Evolutionary conservation across 163 green algal species (phyloP).

Genomic region (Scenedesmus sp.): DNA sequence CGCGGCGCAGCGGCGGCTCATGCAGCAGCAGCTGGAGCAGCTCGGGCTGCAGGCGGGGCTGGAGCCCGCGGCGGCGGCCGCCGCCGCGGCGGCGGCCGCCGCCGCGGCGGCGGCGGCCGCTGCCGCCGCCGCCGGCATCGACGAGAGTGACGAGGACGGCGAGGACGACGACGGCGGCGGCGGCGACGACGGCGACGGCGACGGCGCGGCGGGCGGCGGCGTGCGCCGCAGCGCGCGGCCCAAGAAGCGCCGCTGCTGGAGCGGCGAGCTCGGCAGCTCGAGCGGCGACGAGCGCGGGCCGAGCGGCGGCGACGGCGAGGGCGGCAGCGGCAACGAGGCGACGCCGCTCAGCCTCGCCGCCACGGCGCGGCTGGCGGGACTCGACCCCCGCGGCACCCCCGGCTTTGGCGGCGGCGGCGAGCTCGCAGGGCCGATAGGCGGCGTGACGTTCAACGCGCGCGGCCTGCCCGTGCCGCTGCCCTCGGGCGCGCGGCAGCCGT

Average conservation of each 20-base stretch:
- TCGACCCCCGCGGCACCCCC: no score
- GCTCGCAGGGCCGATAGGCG: neutral
- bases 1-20: constrained; percentile 1
- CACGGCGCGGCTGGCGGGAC: neutral
- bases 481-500: neutral
- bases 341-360: no score
- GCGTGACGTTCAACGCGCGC: neutral
- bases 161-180: no score
- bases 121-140: no score
- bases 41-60: constrained; percentile 22
- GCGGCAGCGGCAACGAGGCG: neutral
- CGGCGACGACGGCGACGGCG: no score
- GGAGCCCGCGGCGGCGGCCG: constrained; percentile 16
- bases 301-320: no score
- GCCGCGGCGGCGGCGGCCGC: constrained; percentile 1
- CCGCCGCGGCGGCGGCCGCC: constrained; percentile 17
- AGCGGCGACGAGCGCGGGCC: neutral
- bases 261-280: neutral
- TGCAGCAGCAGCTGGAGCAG: constrained; percentile 38
- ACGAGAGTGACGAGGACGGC: no score
- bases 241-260: constrained; percentile 21
- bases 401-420: no score
- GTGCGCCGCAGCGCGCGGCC: neutral
- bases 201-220: no score
- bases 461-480: constrained; percentile 4